Conservation (phyloP, 2,329 filamentous ascomycete genomes). For the Fonsecaea erecta region DNA sequence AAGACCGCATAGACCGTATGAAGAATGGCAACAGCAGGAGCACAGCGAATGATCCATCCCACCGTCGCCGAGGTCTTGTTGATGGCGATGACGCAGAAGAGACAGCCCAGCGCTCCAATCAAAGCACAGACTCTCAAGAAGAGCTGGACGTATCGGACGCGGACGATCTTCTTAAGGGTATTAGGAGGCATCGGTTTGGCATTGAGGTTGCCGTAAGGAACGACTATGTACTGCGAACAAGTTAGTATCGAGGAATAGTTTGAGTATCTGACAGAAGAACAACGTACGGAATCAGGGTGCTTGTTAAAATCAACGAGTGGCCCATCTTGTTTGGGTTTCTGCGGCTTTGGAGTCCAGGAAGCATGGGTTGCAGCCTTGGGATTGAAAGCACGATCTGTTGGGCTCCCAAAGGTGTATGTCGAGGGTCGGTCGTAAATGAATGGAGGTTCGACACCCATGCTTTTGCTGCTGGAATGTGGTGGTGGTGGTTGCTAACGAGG, state of each 20-base stretch:
- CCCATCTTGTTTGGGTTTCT: conserved; percentile 69
- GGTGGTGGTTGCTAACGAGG: conserved; percentile 11
- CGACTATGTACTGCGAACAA: conserved; percentile 52
- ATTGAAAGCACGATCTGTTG: conserved; percentile 69
- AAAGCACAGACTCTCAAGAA: conserved; percentile 69
- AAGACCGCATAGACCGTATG: conserved; percentile 79
- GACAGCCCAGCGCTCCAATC: conserved; percentile 69
- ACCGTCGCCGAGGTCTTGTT: conserved; percentile 67
- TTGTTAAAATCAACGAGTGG: conserved; percentile 81
- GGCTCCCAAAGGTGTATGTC: conserved; percentile 58
- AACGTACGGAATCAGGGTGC: conserved; percentile 76
- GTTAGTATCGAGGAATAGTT: conserved; percentile 14
- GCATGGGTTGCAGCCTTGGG: conserved; percentile 84
- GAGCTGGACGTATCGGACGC: conserved; percentile 71
- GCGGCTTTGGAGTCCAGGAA: conserved; percentile 68
- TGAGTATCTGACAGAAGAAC: neutral
- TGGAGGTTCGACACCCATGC: conserved; percentile 64
- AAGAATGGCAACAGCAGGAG: conserved; percentile 72
- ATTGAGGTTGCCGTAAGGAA: conserved; percentile 65
- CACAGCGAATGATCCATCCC: conserved; percentile 76
- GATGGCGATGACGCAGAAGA: conserved; percentile 79
- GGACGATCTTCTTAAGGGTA: conserved; percentile 73
- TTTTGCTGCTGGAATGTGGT: conserved; percentile 32
- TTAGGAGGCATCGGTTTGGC: conserved; percentile 70
- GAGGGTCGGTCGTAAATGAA: conserved; percentile 72